A percentile compares a stretch with the other conserved stretches of the same genome.
Conservation (phyloP, 805 yeast species). For the Phaffomyces opuntiae region DNA sequence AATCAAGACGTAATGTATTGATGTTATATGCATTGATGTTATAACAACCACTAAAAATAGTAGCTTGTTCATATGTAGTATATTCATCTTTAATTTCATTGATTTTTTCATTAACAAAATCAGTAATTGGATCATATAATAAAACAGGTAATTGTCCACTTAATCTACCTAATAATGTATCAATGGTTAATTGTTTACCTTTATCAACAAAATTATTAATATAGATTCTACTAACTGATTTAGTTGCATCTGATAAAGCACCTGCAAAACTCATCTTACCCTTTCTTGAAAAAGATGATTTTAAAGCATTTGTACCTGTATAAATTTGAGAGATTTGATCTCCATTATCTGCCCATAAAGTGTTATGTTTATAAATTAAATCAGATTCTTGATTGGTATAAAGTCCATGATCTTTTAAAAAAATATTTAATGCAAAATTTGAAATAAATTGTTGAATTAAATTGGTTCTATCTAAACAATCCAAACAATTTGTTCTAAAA, state of each 20-base stretch:
- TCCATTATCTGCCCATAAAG: conserved; percentile 97
- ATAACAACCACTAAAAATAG: conserved; percentile 75
- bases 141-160: conserved; percentile 64
- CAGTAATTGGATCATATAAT: conserved; percentile 83
- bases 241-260: conserved; percentile 94
- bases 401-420: conserved; percentile 36
- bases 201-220: conserved; percentile 94
- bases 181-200: conserved; percentile 84
- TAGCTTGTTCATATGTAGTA: conserved; percentile 52
- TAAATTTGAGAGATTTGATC: conserved; percentile 93
- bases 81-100: conserved; percentile 34
- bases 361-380: conserved; percentile 66
- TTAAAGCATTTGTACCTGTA: conserved; percentile 96
- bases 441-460: conserved; percentile 82
- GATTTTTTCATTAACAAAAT: conserved; percentile 66
- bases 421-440: conserved; percentile 55
- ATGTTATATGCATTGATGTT: conserved; percentile 87
- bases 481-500: conserved; percentile 90
- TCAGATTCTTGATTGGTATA: conserved; percentile 39
- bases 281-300: conserved; percentile 87
- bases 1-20: conserved; percentile 66
- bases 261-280: conserved; percentile 98
- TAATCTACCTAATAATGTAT: conserved; percentile 73
- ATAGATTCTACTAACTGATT: conserved; percentile 90
- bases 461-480: conserved; percentile 91